Evolutionary conservation across 2,329 filamentous ascomycete genomes (phyloP).

Genomic region (Ophiosphaerella korrae): DNA sequence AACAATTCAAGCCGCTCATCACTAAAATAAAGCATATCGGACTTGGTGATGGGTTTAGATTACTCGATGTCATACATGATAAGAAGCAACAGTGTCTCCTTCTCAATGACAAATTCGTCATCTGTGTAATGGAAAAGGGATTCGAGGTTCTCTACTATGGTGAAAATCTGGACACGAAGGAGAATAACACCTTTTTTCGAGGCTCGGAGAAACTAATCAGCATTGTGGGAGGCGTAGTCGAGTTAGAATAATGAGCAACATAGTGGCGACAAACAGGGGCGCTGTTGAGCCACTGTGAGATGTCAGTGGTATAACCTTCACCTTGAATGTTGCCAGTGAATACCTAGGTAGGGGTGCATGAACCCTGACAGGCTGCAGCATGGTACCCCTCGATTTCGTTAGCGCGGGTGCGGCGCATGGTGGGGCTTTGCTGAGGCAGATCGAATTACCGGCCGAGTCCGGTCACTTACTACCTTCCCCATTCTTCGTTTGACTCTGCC

Average conservation of each 20-base stretch:
- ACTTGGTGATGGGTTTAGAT: not conserved
- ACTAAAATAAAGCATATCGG: not conserved
- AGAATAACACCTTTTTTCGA: conserved; percentile 5
- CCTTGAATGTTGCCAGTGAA: no score
- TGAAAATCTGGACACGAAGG: conserved; percentile 2
- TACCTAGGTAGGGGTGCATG: no score
- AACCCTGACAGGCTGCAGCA: no score
- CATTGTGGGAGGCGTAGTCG: not conserved
- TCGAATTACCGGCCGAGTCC: no score
- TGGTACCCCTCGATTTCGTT: no score
- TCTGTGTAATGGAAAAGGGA: not conserved
- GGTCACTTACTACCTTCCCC: no score
- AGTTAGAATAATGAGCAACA: not conserved
- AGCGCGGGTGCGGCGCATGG: no score
- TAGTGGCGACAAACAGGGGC: no score
- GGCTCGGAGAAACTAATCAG: not conserved
- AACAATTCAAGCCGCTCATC: not conserved
- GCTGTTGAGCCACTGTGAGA: no score
- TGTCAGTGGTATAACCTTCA: no score
- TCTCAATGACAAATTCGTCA: conserved; percentile 11
- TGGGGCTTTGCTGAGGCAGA: no score
- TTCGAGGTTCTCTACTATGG: conserved; percentile 13
- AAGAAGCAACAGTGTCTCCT: not conserved
- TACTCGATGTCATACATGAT: not conserved
- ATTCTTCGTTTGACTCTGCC: no score